Evolutionary conservation across 495 filamentous ascomycete genomes (phyloP).

Genomic region (Aspergillus carlsbadensis): DNA sequence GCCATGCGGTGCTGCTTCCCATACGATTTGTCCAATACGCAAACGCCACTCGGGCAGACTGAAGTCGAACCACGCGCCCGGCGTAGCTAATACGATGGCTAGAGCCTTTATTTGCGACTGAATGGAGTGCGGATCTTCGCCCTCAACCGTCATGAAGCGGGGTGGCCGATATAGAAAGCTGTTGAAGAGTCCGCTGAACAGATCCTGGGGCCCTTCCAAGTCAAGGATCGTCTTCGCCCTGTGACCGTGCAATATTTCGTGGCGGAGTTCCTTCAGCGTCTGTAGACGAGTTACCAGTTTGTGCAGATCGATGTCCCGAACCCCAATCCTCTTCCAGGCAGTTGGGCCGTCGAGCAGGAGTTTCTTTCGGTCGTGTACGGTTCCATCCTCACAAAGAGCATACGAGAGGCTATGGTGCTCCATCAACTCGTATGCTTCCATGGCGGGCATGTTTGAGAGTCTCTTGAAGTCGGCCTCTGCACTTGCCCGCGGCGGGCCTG

Average conservation of each 20-base stretch:
- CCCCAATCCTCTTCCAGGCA: slow-evolving; percentile 44
- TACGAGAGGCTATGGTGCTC: slow-evolving; percentile 34
- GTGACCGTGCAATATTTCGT: slow-evolving; percentile 33
- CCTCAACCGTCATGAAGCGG: slow-evolving; percentile 19
- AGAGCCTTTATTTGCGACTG: slow-evolving; percentile 54
- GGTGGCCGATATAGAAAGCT: slow-evolving; percentile 43
- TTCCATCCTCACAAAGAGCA: slow-evolving; percentile 32
- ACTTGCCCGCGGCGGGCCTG: slow-evolving; percentile 26
- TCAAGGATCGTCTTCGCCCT: slow-evolving; percentile 41
- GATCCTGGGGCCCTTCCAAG: slow-evolving; percentile 38
- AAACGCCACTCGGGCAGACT: slow-evolving; percentile 78
- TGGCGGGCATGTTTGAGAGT: slow-evolving; percentile 31
- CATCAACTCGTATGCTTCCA: slow-evolving; percentile 39
- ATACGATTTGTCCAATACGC: slow-evolving; percentile 76
- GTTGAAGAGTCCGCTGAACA: slow-evolving; percentile 45
- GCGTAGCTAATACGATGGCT: slow-evolving; percentile 42
- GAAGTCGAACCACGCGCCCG: slow-evolving; percentile 72
- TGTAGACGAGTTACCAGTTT: slow-evolving; percentile 43
- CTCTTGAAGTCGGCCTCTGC: slow-evolving; percentile 30
- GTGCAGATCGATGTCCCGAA: slow-evolving; percentile 37
- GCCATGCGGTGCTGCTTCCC: slow-evolving; percentile 55
- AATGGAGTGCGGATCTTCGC: slow-evolving; percentile 36
- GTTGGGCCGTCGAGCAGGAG: slow-evolving; percentile 35
- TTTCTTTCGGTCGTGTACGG: slow-evolving; percentile 34
- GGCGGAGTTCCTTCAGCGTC: slow-evolving; percentile 39